Percentiles rank a stretch among this genome's conserved stretches.
phyloP scores from a whole-genome alignment of 768 basidiomycete species.

The Suillus paluster region DNA sequence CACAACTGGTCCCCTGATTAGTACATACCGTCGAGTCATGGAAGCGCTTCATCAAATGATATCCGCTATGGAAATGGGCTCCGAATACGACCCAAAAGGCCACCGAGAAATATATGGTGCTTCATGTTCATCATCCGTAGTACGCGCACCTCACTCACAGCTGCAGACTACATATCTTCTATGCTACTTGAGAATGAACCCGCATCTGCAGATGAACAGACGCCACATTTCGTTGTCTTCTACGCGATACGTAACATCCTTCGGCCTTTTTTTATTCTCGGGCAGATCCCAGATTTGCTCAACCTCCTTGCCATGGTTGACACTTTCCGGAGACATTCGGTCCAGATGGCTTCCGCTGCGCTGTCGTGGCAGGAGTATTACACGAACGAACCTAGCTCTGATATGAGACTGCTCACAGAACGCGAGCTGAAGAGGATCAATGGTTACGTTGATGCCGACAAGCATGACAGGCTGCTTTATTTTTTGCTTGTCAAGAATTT shows the following conservation, averaged over 20 bases:
- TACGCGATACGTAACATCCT: constrained; percentile 35
- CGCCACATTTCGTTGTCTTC: constrained; percentile 26
- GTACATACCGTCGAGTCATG: neutral
- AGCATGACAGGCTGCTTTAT: constrained; percentile 25
- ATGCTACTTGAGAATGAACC: neutral
- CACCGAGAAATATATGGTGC: constrained; percentile 14
- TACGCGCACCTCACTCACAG: neutral
- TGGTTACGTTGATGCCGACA: constrained; percentile 16
- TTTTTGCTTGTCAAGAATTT: constrained; percentile 26
- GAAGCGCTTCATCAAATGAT: neutral
- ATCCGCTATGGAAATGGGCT: neutral
- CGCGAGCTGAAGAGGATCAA: constrained; percentile 20
- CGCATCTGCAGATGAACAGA: neutral
- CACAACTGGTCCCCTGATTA: neutral
- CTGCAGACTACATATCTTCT: constrained; percentile 11
- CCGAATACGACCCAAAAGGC: neutral
- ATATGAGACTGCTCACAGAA: constrained; percentile 22
- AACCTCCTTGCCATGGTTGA: constrained; percentile 29
- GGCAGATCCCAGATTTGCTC: constrained; percentile 35
- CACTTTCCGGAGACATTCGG: constrained; percentile 22
- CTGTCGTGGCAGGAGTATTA: constrained; percentile 34
- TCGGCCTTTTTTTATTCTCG: constrained; percentile 30
- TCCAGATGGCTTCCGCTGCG: constrained; percentile 20
- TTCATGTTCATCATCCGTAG: neutral
- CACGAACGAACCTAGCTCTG: constrained; percentile 12